Conservation (phyloP, 345 rosid genomes). For the Cardamine resedifolia region DNA sequence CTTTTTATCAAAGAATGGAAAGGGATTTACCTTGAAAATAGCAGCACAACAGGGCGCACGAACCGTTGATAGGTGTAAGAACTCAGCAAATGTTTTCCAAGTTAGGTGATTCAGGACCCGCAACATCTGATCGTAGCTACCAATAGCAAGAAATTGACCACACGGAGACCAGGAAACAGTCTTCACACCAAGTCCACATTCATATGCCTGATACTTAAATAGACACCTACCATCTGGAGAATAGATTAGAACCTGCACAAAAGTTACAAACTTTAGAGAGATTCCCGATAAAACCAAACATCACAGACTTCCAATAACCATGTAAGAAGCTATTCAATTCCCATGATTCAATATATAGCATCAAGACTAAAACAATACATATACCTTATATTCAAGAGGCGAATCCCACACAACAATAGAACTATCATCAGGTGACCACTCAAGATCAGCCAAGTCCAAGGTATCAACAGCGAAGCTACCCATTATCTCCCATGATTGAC, state of each 20-base stretch:
- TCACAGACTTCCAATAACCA: background rate
- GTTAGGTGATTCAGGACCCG: constrained; percentile 86
- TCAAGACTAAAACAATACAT: background rate
- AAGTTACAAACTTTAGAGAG: constrained; percentile 20
- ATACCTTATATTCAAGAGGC: constrained; percentile 83
- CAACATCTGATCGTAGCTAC: constrained; percentile 96
- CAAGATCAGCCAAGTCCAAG: constrained; percentile 86
- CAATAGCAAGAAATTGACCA: constrained; percentile 93
- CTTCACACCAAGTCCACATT: constrained; percentile 95
- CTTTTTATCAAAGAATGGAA: background rate
- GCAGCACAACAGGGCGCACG: constrained; percentile 89
- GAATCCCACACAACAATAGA: constrained; percentile 89
- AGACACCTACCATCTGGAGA: constrained; percentile 98
- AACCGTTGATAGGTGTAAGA: constrained; percentile 77
- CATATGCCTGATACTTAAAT: constrained; percentile 91
- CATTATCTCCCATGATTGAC: constrained; percentile 95
- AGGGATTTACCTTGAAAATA: constrained; percentile 65
- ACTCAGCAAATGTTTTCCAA: constrained; percentile 98
- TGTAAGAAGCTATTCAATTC: background rate
- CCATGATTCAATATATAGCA: background rate
- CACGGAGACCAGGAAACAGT: constrained; percentile 95
- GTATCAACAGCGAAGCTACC: constrained; percentile 87
- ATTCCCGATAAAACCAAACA: constrained; percentile 10
- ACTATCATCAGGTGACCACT: constrained; percentile 96
- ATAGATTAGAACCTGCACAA: constrained; percentile 78